Base-by-base conservation (phyloP, 2,329 filamentous ascomycete species). In the Acrocalymma vagum region DNA sequence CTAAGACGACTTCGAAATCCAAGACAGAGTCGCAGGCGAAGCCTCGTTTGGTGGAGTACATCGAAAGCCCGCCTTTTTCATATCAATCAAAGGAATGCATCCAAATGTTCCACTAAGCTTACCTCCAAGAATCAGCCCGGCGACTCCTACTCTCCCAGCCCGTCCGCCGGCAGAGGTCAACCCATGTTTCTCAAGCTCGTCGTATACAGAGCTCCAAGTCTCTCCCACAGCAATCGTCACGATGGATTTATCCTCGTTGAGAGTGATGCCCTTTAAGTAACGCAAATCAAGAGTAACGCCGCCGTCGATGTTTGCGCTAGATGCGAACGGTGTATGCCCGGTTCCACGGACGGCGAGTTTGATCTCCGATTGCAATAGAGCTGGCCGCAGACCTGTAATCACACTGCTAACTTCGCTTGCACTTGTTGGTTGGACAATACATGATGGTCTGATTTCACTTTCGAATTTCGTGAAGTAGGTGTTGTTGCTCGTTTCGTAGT, bases 1-100 rank as follows among this genome's bases (percentile, higher is more conserved):
- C 69, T 17, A 77, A 62, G 13, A 75, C 70, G 22, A 76, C 67
- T 40, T 79, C 72, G 33, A 64, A 54, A 15, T 46, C 21, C 8
- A 28, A 14, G 15, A 49, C 41, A 13, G 29, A 35, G 15, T 48
- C 44, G 27, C 48, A 48, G 11, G 37, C 44, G 34, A 30, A 55
- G 3, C 63, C 63, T n/a, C 45, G 24, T 9, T 38, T 17, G 2
- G 37, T 36, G 5, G 46, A 51, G 27, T 53, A 56, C 24, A 51
- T 55, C 6, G 50, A 59, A 5, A 61, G 22, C 5, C 60, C 62
- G 20, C 60, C 60, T 57, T 21, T n/a, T n/a, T 14, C 14, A 25
- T 33, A 23, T 9, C 13, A 9, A 20, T 4, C 7, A 8, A 31
- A 6, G 29, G 14, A 13, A 31, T 17, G 10, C 13, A 13, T 10